Percentiles rank a stretch among this genome's conserved stretches.
phyloP scores from a whole-genome alignment of 148 eudicot genomes.

The Amaranthus palmeri region DNA sequence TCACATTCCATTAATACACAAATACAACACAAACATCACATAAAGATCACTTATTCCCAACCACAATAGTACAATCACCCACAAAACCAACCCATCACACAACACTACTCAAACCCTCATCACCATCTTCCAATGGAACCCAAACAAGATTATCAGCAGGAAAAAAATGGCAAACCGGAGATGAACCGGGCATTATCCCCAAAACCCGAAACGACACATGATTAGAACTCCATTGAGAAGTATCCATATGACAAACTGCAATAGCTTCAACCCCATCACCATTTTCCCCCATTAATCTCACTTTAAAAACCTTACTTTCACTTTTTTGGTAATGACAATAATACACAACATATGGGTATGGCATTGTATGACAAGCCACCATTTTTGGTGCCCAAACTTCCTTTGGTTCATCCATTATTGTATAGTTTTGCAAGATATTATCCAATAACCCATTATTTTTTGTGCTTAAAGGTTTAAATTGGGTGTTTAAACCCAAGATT shows the following conservation, averaged over 20 bases:
- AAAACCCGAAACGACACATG: conserved; percentile 41
- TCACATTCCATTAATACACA: no score
- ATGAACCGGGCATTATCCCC: conserved; percentile 35
- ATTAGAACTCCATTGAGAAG: conserved; percentile 40
- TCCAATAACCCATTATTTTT: conserved; percentile 4
- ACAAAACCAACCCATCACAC: no score
- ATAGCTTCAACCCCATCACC: conserved; percentile 26
- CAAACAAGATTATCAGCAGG: conserved; percentile 54
- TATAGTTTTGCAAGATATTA: conserved; percentile 28
- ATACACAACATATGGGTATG: conserved; percentile 58
- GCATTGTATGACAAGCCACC: conserved; percentile 61
- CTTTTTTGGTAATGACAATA: conserved; percentile 57
- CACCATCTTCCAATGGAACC: conserved; percentile 20
- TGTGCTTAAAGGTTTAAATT: conserved; percentile 33
- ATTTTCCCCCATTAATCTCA: conserved; percentile 30
- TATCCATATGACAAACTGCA: conserved; percentile 48
- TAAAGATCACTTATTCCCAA: no score
- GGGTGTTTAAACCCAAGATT: conserved; percentile 28
- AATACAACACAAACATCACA: no score
- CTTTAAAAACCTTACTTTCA: conserved; percentile 35
- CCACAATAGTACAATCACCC: no score
- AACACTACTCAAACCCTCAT: neutral
- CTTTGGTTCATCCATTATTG: conserved; percentile 26
- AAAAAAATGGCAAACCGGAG: conserved; percentile 58
- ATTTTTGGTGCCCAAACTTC: conserved; percentile 34